Base-by-base conservation (phyloP, 2,329 filamentous ascomycete genomes). In the Dactylonectria estremocensis region DNA sequence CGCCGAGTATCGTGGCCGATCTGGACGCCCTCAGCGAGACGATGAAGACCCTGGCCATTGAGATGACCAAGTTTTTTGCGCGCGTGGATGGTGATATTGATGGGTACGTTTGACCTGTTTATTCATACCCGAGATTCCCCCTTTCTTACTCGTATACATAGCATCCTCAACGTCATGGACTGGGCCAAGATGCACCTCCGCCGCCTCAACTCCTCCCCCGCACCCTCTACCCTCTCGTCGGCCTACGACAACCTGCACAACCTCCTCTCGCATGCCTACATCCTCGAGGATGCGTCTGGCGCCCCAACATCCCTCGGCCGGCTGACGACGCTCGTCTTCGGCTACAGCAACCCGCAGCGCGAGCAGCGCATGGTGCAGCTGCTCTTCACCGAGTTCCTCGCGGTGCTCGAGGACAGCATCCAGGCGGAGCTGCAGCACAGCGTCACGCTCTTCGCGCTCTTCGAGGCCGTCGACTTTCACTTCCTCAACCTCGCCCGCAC, bases 31-130 rank as follows among this genome's bases (percentile, higher is more conserved):
- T 98, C 43, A 95, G 93, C 70, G 94, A 97, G 69, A 95, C 90
- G 61, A 88, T 98, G 68, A 97, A 95, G 81, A 91, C 90, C 3
- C 86, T 98, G 24, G 93, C 94, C 1, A 86, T 95, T 16, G 95
- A 97, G 79, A 88, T 98, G 72, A 97, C 93, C 8, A 91, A 92
- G 76, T 98, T 98, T 84, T 97, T 98, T 79, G 93, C 95, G 58
- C 94, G 95, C 72, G 94, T 98, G 13, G 94, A 98, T 75, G 93
- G 94, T 28, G 95, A 98, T 77, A 93, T 98, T 74, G 95, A 98
- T 78, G 92, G 88, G 89, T 91, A 84, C 74, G 84, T 81, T 20
- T 28, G 4, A 5, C 24, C 24, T 28, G 4, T 28, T 28, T 28
- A 28, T 28, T 5, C 24, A 7, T 7, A 7, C 24, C 4, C 24